Conservation (phyloP, 352 stramenopile species). For the Pseudoperonospora humuli region DNA sequence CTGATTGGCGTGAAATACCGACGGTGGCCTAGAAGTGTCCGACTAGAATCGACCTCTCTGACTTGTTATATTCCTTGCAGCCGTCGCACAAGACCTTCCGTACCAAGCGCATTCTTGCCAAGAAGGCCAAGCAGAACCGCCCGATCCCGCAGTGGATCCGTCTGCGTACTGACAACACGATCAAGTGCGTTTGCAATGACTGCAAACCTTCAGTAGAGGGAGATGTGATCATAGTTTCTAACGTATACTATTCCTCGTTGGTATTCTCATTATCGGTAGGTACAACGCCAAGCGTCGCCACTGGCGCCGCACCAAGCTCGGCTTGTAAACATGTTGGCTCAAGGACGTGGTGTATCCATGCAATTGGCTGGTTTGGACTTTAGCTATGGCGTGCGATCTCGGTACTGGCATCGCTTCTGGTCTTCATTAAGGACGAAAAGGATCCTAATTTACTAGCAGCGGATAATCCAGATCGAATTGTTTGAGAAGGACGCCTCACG, state of each 20-base stretch:
- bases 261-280: conserved; percentile 30
- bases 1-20: neutral
- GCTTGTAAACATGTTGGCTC: conserved; percentile 88
- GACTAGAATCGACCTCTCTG: neutral
- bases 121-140: conserved; percentile 99
- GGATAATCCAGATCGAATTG: conserved; percentile 31
- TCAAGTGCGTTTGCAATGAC: conserved; percentile 61
- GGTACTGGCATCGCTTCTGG: conserved; percentile 7
- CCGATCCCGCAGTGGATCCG: conserved; percentile 99
- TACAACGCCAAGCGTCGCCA: conserved; percentile 99
- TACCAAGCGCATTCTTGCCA: conserved; percentile 99
- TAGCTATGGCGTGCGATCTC: conserved; percentile 14
- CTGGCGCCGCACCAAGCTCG: conserved; percentile 99
- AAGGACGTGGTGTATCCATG: conserved; percentile 7
- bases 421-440: too few species aligned
- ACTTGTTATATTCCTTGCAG: conserved; percentile 37
- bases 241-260: neutral
- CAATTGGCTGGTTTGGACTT: neutral
- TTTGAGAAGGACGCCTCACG: conserved; percentile 24
- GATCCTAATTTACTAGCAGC: conserved; percentile 15
- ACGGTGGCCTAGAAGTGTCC: neutral
- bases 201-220: neutral
- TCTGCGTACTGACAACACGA: conserved; percentile 98
- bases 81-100: conserved; percentile 99
- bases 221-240: neutral